These are phyloP conservation scores for Microstegium vimineum DNA, from an alignment of 176 grass and related monocot species.

Conservation along the genomic window DNA sequence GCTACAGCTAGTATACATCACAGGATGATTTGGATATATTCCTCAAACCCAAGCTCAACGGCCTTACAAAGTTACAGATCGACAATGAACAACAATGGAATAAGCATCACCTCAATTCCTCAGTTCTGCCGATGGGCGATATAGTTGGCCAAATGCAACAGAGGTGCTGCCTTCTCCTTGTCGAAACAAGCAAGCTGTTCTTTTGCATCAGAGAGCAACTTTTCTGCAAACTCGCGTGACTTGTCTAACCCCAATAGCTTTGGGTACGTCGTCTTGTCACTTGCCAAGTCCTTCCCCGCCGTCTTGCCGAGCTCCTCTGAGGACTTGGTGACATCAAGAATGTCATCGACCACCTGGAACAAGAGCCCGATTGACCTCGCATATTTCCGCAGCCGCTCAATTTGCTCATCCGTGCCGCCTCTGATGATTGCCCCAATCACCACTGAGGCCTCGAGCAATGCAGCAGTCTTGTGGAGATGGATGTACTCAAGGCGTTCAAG, in stretches of 20 bases:
- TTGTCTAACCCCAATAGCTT: slow-evolving; percentile 70
- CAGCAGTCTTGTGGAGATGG: slow-evolving; percentile 85
- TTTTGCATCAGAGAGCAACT: slow-evolving; percentile 50
- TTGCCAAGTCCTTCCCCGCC: slow-evolving; percentile 74
- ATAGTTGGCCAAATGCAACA: slow-evolving; percentile 80
- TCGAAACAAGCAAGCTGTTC: slow-evolving; percentile 58
- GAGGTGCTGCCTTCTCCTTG: slow-evolving; percentile 55
- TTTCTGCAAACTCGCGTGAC: slow-evolving; percentile 61
- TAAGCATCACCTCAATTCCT: slow-evolving; percentile 26
- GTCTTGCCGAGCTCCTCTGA: slow-evolving; percentile 78
- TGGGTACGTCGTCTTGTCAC: slow-evolving; percentile 80
- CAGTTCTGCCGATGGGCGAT: slow-evolving; percentile 70
- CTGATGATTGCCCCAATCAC: slow-evolving; percentile 73
- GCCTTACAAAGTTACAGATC: slow-evolving; percentile 27
- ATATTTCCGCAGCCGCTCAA: slow-evolving; percentile 54
- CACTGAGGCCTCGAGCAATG: slow-evolving; percentile 72
- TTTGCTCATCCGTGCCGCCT: slow-evolving; percentile 57
- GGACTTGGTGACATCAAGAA: slow-evolving; percentile 77
- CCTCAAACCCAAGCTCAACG: slow-evolving; percentile 15
- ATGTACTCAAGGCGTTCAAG: slow-evolving; percentile 77
- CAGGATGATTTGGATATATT: slow-evolving; percentile 16
- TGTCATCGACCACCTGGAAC: slow-evolving; percentile 91
- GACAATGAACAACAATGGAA: slow-evolving; percentile 22
- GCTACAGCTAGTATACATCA: slow-evolving; percentile 36
- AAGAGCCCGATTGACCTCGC: slow-evolving; percentile 66